These are phyloP conservation scores for Solanum paucissectum DNA, from an alignment of 257 asterid species.

Conservation along the genomic window DNA sequence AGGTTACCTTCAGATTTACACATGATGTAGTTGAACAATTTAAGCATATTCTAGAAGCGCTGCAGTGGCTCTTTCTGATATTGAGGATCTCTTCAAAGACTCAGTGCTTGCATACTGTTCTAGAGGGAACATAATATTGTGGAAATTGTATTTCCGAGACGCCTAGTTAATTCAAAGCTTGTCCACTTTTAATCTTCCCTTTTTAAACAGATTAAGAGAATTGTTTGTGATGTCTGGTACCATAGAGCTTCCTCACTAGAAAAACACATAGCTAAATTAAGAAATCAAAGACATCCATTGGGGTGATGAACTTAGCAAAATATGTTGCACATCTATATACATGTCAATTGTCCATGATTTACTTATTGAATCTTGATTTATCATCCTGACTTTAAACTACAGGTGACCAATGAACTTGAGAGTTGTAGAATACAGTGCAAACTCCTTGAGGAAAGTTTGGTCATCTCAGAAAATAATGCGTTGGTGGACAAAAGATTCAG, in stretches of 20 bases:
- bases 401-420: constrained; percentile 57
- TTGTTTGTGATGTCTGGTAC: not conserved
- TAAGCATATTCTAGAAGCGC: not conserved
- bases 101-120: not conserved
- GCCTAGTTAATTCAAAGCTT: not conserved
- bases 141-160: not conserved
- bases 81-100: not conserved
- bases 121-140: not conserved
- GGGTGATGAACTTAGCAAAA: not conserved
- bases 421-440: constrained; percentile 35
- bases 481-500: constrained; percentile 32
- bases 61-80: not conserved
- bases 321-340: not conserved
- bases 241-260: not conserved
- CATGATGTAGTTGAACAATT: not conserved
- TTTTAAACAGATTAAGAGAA: not conserved
- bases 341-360: not conserved
- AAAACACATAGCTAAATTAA: not conserved
- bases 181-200: not conserved
- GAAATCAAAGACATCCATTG: not conserved
- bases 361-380: constrained; percentile 1
- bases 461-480: constrained; percentile 18
- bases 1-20: constrained; percentile 37
- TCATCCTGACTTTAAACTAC: constrained; percentile 3
- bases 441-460: constrained; percentile 29